Percentiles rank a stretch among this genome's conserved stretches.
phyloP scores from a whole-genome alignment of 2,329 filamentous ascomycete species.

The Fusarium sp. region DNA sequence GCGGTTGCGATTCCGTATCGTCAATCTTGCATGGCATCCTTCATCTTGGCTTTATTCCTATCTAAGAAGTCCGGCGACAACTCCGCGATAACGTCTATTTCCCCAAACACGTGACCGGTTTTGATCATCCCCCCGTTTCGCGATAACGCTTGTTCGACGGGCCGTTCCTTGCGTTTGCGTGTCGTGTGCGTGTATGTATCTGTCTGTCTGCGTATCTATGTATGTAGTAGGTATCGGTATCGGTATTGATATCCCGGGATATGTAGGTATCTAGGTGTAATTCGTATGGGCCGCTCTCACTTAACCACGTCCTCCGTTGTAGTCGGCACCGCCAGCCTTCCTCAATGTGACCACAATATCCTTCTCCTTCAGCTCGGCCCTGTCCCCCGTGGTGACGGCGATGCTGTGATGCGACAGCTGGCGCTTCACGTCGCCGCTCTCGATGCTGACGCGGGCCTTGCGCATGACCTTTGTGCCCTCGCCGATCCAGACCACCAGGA shows the following conservation, averaged over 20 bases:
- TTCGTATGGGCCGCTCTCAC: background rate
- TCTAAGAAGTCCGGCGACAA: slow-evolving; percentile 36
- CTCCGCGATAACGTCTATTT: slow-evolving; percentile 7
- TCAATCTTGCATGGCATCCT: background rate
- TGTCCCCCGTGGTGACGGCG: slow-evolving; percentile 72
- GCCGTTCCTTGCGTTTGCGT: slow-evolving; percentile 19
- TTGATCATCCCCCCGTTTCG: background rate
- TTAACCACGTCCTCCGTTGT: slow-evolving; percentile 74
- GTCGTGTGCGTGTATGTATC: background rate
- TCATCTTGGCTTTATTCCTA: slow-evolving; percentile 24
- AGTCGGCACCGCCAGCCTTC: slow-evolving; percentile 78
- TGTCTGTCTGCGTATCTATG: background rate
- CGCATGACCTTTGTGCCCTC: slow-evolving; percentile 75
- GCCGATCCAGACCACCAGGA: slow-evolving; percentile 77
- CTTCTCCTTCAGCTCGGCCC: slow-evolving; percentile 70
- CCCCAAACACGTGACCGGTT: slow-evolving; percentile 25
- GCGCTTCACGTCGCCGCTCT: slow-evolving; percentile 74
- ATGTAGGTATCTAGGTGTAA: background rate
- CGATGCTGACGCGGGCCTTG: slow-evolving; percentile 76
- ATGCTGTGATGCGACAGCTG: slow-evolving; percentile 75
- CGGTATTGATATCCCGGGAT: too few relatives aligned
- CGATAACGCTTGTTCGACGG: slow-evolving; percentile 18
- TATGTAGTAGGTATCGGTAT: background rate
- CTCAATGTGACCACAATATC: slow-evolving; percentile 72
- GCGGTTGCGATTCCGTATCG: background rate